Conservation (phyloP, 2,329 filamentous ascomycete genomes). For the Botrytis tulipae region DNA sequence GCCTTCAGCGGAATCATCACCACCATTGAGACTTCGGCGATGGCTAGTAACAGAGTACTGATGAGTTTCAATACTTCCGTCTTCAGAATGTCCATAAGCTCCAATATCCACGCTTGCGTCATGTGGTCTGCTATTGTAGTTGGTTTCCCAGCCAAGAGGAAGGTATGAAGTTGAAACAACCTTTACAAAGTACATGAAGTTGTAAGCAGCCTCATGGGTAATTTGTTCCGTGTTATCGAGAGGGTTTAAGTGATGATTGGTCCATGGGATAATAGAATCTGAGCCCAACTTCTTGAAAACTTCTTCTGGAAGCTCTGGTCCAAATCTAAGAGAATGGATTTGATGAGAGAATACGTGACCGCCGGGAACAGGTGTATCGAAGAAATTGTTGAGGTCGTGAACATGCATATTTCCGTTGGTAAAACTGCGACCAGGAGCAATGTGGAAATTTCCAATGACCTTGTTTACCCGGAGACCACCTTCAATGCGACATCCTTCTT, state of each 20-base stretch:
- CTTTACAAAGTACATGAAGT: slow-evolving; percentile 99
- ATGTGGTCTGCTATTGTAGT: slow-evolving; percentile 40
- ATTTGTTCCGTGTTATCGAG: slow-evolving; percentile 77
- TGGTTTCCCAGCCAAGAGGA: slow-evolving; percentile 77
- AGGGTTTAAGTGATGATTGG: slow-evolving; percentile 88
- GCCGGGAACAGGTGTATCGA: slow-evolving; percentile 65
- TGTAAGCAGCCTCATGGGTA: slow-evolving; percentile 80
- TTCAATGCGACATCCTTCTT: slow-evolving; percentile 92
- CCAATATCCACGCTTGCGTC: slow-evolving; percentile 64
- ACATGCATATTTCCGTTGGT: slow-evolving; percentile 96
- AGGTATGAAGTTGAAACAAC: slow-evolving; percentile 95
- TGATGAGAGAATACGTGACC: slow-evolving; percentile 85
- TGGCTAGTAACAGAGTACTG: slow-evolving; percentile 98
- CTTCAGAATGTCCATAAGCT: slow-evolving; percentile 60
- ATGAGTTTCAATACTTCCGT: slow-evolving; percentile 91
- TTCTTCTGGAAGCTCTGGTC: slow-evolving; percentile 79
- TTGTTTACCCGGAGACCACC: slow-evolving; percentile 94
- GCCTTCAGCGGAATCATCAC: slow-evolving; percentile 79
- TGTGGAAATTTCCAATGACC: slow-evolving; percentile 97
- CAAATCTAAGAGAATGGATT: slow-evolving; percentile 88
- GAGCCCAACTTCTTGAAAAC: slow-evolving; percentile 58
- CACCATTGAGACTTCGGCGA: slow-evolving; percentile 81
- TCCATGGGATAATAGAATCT: slow-evolving; percentile 63
- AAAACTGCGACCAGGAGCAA: slow-evolving; percentile 93
- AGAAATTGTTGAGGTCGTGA: slow-evolving; percentile 95